A percentile compares a stretch with the other conserved stretches of the same genome.
Conservation (phyloP, 352 stramenopile species). For the Globisporangium nunn region DNA sequence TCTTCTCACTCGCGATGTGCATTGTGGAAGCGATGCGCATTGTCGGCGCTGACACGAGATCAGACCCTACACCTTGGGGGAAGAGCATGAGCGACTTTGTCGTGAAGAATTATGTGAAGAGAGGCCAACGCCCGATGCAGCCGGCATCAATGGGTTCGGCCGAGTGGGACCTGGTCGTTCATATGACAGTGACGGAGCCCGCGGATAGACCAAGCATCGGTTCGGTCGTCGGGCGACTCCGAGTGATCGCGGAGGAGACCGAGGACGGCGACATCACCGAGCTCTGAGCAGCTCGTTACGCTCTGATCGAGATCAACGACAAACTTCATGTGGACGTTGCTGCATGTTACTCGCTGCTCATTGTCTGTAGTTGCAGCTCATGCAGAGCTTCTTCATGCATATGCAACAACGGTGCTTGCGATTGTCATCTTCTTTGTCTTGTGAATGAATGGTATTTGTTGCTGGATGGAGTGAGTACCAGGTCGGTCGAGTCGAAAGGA, state of each 20-base stretch:
- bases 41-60: background rate
- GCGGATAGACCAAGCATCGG: background rate
- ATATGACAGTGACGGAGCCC: background rate
- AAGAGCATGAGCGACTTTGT: background rate
- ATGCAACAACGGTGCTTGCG: too few relatives aligned
- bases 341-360: background rate
- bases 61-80: background rate
- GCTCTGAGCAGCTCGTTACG: background rate
- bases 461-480: too few relatives aligned
- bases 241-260: background rate
- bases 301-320: background rate
- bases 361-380: too few relatives aligned
- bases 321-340: background rate
- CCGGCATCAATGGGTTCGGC: background rate
- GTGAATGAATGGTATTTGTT: too few relatives aligned
- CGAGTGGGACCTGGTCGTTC: background rate
- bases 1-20: constrained; percentile 4
- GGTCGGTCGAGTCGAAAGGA: too few relatives aligned
- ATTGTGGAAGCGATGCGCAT: constrained; percentile 2
- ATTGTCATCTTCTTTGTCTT: too few relatives aligned
- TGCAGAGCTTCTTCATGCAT: too few relatives aligned
- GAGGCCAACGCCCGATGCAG: background rate
- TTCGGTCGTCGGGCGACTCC: background rate
- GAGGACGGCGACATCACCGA: background rate
- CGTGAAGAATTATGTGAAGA: background rate